Evolutionary conservation across 169 alveolate genomes (phyloP), one percentile per base, ranked within the genome.

Genomic region (Plasmodium knowlesi): DNA sequence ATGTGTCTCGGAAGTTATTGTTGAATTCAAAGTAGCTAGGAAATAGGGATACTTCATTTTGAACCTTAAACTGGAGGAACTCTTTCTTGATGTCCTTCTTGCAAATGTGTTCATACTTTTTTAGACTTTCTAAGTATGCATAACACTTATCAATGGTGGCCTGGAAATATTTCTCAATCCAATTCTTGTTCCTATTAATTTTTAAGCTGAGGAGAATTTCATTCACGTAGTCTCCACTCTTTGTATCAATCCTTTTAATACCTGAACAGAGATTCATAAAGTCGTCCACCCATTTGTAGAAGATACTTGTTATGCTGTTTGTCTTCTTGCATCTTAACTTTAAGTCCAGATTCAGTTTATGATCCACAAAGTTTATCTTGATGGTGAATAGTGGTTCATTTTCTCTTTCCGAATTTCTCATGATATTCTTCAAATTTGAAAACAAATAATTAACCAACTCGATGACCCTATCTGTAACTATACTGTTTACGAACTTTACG

Each of bases 401-500:
- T 28, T 80, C 54, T 10, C 61, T 73, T 39, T 79, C 82, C 30
- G 50, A 50, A 22, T 28, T 12, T 61, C 22, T 39, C 94, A 89
- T 89, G 5, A 89, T 73, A 14, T 50, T 88, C 5, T 50, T 79
- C 34, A 89, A 46, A 46, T 89, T 89, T 25, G 82, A 78, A 30
- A 89, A 89, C 22, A 89, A 25, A 25, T 37, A 89, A 19, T 79
- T 79, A 1, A 85, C 71, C 16, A 89, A 50, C 37, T 89, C 83
- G 32, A 71, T 89, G 46, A 96, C 92, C 34, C 96, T 97, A 70
- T 97, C 98, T 30, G 94, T 95, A 72, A 97, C 97, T 5, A 97
- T 86, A 34, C 95, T 96, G 92, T 98, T 98, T 70, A 97, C 95
- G 93, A 96, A 98, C 95, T 98, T 98, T 83, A 96, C 93, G 72